Evolutionary conservation across 2,329 filamentous ascomycete genomes (phyloP), one percentile per base, ranked within the genome.

Genomic region (Onygenales sp.): DNA sequence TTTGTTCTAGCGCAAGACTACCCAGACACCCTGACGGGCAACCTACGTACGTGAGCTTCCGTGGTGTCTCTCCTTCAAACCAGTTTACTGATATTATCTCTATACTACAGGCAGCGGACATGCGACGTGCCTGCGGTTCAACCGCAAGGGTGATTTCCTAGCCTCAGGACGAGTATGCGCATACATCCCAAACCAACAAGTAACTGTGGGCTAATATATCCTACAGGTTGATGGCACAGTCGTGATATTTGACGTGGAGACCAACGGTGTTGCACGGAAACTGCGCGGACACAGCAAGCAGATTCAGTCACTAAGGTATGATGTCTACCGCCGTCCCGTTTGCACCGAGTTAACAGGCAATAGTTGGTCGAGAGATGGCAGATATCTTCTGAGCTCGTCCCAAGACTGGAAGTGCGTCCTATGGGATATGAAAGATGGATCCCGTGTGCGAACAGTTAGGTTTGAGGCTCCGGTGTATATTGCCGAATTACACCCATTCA

Each of bases 391-490:
- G 54, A 95, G 89, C 54, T 88, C 90, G 9, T 95, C 90, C 44
- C 89, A 96, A 68, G 93, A 95, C 64, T 97, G 92, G 88, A 95
- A 94, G 71, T 91, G 87, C 58, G 90, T 95, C 49, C 78, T 98
- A 0, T 98, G 93, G 93, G 93, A 98, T 70, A 76, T 98, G 54
- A 80, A 86, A 65, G 79, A 86, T 69, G 81, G 84, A 65, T 77
- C 77, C 58, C 77, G 87, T 55, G 76, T 91, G 63, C 85, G 91
- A 59, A 91, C 88, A 61, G 86, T 96, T 62, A 87, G 90, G 59
- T 95, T 98, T 65, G 85, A 92, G 59, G 89, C 91, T 2, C 90
- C 92, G 0, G 88, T 95, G 36, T 98, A 96, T 72, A 95, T 94
- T 62, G 94, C 92, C 3, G 93, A 98, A 72, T 77, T 98, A 53